Conservation (phyloP, 768 basidiomycete genomes). For the Leccinellum albellum region DNA sequence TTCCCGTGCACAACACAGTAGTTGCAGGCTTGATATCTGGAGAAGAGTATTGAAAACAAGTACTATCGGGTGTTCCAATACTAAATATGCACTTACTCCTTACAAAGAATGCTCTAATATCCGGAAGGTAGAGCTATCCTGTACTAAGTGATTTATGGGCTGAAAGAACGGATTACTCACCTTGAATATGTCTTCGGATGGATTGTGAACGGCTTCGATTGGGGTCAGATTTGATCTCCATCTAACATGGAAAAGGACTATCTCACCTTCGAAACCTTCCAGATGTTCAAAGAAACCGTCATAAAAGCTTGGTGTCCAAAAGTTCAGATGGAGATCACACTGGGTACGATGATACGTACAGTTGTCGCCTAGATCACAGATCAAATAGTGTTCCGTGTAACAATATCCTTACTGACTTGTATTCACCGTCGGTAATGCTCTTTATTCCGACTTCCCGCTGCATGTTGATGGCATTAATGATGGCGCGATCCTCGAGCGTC, state of each 20-base stretch:
- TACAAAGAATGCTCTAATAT: not conserved
- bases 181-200: not conserved
- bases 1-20: not conserved
- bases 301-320: not conserved
- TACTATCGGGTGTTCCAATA: not conserved
- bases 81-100: not conserved
- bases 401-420: constrained; percentile 26
- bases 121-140: not conserved
- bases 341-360: not conserved
- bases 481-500: constrained; percentile 37
- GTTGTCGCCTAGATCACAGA: not conserved
- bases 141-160: not conserved
- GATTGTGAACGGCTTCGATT: not conserved
- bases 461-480: constrained; percentile 33
- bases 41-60: not conserved
- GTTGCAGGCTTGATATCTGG: not conserved
- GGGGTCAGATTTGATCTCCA: not conserved
- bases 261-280: not conserved
- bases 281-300: not conserved
- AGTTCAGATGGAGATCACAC: not conserved
- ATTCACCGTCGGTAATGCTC: constrained; percentile 42
- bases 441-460: constrained; percentile 41
- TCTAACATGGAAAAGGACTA: not conserved
- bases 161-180: not conserved
- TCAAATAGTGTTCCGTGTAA: not conserved